Conservation (phyloP, 768 basidiomycete genomes). For the Boletus edulis region DNA sequence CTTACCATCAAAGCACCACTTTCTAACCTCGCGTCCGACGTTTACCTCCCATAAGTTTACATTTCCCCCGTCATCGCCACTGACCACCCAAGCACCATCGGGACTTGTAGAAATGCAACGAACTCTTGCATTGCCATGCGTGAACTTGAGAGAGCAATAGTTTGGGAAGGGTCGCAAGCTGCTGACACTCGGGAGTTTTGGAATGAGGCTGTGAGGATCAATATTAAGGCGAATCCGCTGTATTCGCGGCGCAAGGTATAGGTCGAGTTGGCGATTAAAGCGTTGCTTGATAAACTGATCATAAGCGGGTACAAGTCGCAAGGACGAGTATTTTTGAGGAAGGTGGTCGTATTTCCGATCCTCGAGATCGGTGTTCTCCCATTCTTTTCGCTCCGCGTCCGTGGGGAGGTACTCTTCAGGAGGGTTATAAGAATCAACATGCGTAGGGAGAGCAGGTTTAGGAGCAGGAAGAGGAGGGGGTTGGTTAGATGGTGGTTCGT, state of each 20-base stretch:
- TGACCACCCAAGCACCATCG: constrained; percentile 87
- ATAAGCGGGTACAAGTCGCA: constrained; percentile 92
- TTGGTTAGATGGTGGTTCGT: constrained; percentile 67
- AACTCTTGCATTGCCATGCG: constrained; percentile 65
- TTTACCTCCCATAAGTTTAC: constrained; percentile 91
- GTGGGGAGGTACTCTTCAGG: constrained; percentile 95
- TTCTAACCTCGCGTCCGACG: constrained; percentile 83
- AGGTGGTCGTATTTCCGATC: constrained; percentile 89
- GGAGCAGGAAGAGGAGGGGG: constrained; percentile 92
- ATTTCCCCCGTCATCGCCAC: constrained; percentile 85
- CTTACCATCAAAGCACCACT: constrained; percentile 79
- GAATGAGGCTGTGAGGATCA: constrained; percentile 87
- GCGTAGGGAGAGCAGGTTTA: constrained; percentile 82
- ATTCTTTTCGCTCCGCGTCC: constrained; percentile 74
- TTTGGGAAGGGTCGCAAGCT: constrained; percentile 94
- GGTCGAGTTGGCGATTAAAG: constrained; percentile 90
- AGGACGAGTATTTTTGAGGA: constrained; percentile 78
- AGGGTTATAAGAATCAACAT: constrained; percentile 98
- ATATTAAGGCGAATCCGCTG: constrained; percentile 86
- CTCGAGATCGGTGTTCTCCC: constrained; percentile 81
- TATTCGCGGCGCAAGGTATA: constrained; percentile 94
- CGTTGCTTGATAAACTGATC: constrained; percentile 89
- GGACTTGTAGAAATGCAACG: constrained; percentile 80
- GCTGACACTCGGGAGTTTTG: constrained; percentile 89
- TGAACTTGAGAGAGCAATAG: constrained; percentile 69